Percentiles rank a stretch among this genome's conserved stretches.
These are phyloP conservation scores for Aspergillus avenaceus DNA, from an alignment of 495 filamentous ascomycete species.

Conservation along the genomic window DNA sequence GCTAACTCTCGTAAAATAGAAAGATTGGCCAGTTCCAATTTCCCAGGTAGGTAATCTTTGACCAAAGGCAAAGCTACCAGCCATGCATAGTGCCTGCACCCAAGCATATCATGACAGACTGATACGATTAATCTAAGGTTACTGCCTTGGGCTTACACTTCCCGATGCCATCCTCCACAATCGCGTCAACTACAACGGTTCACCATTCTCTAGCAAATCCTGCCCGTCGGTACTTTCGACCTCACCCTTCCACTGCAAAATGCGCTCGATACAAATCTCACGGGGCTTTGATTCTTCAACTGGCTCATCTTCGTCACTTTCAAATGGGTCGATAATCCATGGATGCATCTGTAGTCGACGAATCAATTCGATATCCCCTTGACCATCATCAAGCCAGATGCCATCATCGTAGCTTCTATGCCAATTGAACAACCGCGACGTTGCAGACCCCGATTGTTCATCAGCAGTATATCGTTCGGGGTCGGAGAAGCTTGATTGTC, in stretches of 20 bases:
- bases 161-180: too few relatives aligned
- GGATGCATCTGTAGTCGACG: slow-evolving; percentile 12
- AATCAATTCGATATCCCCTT: slow-evolving; percentile 8
- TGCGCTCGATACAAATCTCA: slow-evolving; percentile 4
- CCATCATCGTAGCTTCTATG: slow-evolving; percentile 18
- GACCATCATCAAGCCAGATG: slow-evolving; percentile 20
- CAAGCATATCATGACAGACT: too few relatives aligned
- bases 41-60: too few relatives aligned
- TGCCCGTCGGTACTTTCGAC: slow-evolving; percentile 2
- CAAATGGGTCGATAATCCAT: slow-evolving; percentile 15
- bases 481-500: not conserved
- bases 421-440: slow-evolving; percentile 18
- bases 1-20: too few relatives aligned
- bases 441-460: slow-evolving; percentile 10
- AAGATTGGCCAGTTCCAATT: too few relatives aligned
- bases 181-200: too few relatives aligned
- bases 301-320: slow-evolving; percentile 5
- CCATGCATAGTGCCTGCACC: too few relatives aligned
- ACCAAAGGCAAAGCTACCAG: too few relatives aligned
- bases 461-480: slow-evolving; percentile 7
- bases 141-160: too few relatives aligned
- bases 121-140: too few relatives aligned
- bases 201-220: not conserved
- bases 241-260: slow-evolving; percentile 7
- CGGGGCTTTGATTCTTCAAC: slow-evolving; percentile 5